A percentile compares a stretch with the other conserved stretches of the same genome.
These are phyloP conservation scores for Phylloporus arenicola DNA, from an alignment of 768 basidiomycete genomes.

Conservation along the genomic window DNA sequence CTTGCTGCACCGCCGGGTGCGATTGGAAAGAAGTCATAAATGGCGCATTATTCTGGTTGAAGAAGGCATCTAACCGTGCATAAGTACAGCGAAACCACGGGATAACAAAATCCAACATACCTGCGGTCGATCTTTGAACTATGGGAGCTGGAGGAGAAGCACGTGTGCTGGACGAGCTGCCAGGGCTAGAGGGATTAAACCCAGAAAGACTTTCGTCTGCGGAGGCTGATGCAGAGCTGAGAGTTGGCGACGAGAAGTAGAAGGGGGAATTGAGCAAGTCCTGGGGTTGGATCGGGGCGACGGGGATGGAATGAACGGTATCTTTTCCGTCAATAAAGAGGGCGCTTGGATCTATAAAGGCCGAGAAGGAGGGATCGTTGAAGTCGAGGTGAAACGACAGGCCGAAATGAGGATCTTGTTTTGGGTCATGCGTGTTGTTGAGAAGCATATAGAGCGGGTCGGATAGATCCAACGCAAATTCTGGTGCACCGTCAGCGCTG, in stretches of 20 bases:
- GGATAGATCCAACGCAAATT: constrained; percentile 47
- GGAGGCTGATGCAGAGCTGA: constrained; percentile 31
- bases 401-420: constrained; percentile 35
- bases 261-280: constrained; percentile 29
- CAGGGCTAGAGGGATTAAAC: constrained; percentile 22
- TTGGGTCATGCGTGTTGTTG: constrained; percentile 35
- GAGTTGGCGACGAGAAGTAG: constrained; percentile 35
- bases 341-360: constrained; percentile 62
- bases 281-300: constrained; percentile 24
- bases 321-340: constrained; percentile 40
- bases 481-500: constrained; percentile 17
- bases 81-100: not conserved
- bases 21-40: constrained; percentile 35
- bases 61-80: constrained; percentile 24
- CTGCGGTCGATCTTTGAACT: constrained; percentile 19
- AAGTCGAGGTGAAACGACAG: constrained; percentile 52
- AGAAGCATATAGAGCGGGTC: constrained; percentile 59
- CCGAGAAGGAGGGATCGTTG: constrained; percentile 37
- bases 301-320: constrained; percentile 9
- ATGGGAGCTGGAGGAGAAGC: constrained; percentile 27
- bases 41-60: constrained; percentile 8
- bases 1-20: constrained; percentile 16
- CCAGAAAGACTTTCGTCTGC: constrained; percentile 25
- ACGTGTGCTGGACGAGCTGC: constrained; percentile 26
- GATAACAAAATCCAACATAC: constrained; percentile 4